A percentile compares a stretch with the other conserved stretches of the same genome.
These are phyloP conservation scores for Tolypocladium album DNA, from an alignment of 2,329 filamentous ascomycete species.

Conservation along the genomic window DNA sequence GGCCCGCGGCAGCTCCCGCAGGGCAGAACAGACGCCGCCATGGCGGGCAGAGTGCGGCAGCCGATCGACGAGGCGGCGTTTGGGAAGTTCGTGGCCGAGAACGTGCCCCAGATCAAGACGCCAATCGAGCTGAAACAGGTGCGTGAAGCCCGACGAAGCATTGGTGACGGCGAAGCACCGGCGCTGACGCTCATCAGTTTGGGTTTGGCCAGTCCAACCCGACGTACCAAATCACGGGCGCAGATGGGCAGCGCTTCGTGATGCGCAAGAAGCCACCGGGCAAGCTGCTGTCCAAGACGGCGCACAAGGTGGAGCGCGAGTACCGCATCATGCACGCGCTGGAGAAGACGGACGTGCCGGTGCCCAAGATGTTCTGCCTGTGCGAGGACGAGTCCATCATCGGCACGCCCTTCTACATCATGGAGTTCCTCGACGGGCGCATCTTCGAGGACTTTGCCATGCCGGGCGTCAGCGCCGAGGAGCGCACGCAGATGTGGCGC, in stretches of 20 bases:
- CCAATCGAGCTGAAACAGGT: conserved; percentile 89
- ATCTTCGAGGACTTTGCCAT: conserved; percentile 86
- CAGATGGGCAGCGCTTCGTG: conserved; percentile 63
- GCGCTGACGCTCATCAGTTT: conserved; percentile 47
- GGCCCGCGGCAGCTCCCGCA: neutral
- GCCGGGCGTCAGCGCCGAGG: conserved; percentile 55
- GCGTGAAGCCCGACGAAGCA: conserved; percentile 10
- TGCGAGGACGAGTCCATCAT: conserved; percentile 75
- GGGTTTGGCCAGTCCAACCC: conserved; percentile 96
- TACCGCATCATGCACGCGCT: conserved; percentile 84
- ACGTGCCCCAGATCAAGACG: conserved; percentile 74
- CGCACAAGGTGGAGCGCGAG: conserved; percentile 94
- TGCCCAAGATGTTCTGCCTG: conserved; percentile 72
- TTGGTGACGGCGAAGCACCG: neutral
- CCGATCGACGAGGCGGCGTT: conserved; percentile 75
- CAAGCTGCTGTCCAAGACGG: conserved; percentile 81
- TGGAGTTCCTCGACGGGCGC: conserved; percentile 89
- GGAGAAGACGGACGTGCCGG: conserved; percentile 67
- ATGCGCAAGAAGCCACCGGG: conserved; percentile 98
- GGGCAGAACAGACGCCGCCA: conserved; percentile 15
- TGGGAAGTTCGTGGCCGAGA: conserved; percentile 62
- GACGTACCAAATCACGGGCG: conserved; percentile 80
- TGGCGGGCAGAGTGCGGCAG: conserved; percentile 86
- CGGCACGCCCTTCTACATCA: conserved; percentile 92
- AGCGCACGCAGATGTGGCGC: conserved; percentile 75